Conservation (phyloP, 2,329 filamentous ascomycete species). For the Lachnellula willkommii region DNA sequence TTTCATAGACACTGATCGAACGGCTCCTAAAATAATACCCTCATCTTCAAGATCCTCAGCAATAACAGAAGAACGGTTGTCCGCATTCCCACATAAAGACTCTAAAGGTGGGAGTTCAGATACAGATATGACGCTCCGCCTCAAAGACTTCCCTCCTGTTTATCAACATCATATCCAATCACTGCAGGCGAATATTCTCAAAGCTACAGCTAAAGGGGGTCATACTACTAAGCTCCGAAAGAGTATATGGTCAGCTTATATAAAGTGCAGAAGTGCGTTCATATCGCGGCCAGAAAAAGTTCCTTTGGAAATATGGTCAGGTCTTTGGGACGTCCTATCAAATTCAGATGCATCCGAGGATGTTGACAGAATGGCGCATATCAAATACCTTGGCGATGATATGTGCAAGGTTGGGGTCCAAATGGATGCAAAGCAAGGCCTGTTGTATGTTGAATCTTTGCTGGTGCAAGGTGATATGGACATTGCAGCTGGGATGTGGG, state of each 20-base stretch:
- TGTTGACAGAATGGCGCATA: constrained; percentile 53
- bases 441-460: constrained; percentile 64
- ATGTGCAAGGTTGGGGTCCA: constrained; percentile 54
- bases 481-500: constrained; percentile 32
- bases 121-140: background rate
- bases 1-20: background rate
- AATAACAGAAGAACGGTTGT: background rate
- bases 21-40: background rate
- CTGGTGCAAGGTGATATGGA: constrained; percentile 55
- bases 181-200: background rate
- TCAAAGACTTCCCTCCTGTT: constrained; percentile 29
- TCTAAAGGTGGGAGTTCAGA: background rate
- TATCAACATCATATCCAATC: background rate
- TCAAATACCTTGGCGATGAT: constrained; percentile 59
- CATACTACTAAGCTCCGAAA: constrained; percentile 13
- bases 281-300: constrained; percentile 48
- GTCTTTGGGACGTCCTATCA: constrained; percentile 59
- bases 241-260: constrained; percentile 45
- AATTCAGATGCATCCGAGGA: constrained; percentile 42
- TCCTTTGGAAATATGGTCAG: constrained; percentile 55
- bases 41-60: background rate
- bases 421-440: constrained; percentile 52
- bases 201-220: background rate
- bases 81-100: background rate
- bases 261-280: constrained; percentile 42